These are phyloP conservation scores for Solanum sitiens DNA, from an alignment of 257 asterid species.

Conservation along the genomic window DNA sequence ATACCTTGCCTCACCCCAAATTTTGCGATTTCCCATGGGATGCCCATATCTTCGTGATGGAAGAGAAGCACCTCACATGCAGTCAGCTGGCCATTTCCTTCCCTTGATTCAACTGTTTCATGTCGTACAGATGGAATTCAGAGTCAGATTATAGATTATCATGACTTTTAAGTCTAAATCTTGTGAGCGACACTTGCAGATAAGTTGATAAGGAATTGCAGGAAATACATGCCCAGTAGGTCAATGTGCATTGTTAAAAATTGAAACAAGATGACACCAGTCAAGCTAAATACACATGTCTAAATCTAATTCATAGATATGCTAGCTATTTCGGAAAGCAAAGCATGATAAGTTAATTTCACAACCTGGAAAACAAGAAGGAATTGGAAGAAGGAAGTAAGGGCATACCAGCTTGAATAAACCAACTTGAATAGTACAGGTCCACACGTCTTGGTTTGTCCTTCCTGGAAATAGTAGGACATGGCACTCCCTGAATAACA, in stretches of 20 bases:
- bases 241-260: background rate
- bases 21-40: conserved; percentile 87
- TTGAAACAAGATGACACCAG: background rate
- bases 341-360: background rate
- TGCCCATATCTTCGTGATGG: conserved; percentile 96
- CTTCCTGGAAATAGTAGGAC: conserved; percentile 47
- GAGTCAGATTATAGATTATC: background rate
- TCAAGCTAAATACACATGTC: background rate
- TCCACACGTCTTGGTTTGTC: conserved; percentile 87
- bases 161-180: background rate
- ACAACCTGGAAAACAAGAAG: background rate
- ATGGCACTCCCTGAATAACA: conserved; percentile 63
- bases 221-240: background rate
- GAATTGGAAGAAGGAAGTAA: background rate
- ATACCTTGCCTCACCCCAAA: conserved; percentile 82
- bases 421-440: conserved; percentile 87
- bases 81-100: conserved; percentile 35
- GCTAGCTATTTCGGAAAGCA: background rate
- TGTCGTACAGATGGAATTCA: background rate
- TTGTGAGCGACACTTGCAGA: background rate
- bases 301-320: background rate
- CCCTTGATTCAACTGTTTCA: conserved; percentile 63
- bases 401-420: conserved; percentile 62
- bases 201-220: background rate
- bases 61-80: conserved; percentile 82